A percentile compares a stretch with the other conserved stretches of the same genome.
Conservation (phyloP, 768 basidiomycete genomes). For the Tubosaeta sp. region DNA sequence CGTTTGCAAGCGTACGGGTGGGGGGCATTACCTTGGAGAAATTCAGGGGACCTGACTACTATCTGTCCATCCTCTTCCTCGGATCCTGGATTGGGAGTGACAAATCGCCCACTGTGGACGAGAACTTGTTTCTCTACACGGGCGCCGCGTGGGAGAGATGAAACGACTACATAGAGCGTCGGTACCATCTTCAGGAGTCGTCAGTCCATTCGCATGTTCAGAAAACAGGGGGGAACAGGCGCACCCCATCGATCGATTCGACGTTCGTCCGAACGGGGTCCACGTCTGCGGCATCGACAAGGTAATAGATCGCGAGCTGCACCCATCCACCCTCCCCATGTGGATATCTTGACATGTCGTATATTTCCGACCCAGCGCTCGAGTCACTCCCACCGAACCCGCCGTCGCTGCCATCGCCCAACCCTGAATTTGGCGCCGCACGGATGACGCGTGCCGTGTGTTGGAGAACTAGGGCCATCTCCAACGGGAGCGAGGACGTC, state of each 20-base stretch:
- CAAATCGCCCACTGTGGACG: conserved; percentile 60
- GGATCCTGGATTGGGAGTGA: conserved; percentile 28
- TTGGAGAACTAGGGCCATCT: conserved; percentile 74
- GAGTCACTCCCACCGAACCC: conserved; percentile 23
- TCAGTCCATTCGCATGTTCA: background rate
- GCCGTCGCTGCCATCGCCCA: conserved; percentile 24
- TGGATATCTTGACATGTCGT: conserved; percentile 23
- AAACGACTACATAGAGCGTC: conserved; percentile 58
- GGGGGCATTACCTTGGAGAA: conserved; percentile 36
- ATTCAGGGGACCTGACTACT: conserved; percentile 33
- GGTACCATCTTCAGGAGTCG: conserved; percentile 23
- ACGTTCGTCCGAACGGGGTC: conserved; percentile 40
- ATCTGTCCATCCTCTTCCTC: conserved; percentile 28
- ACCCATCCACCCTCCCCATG: conserved; percentile 42
- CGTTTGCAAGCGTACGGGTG: background rate
- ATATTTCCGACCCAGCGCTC: conserved; percentile 21
- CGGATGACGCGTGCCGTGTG: conserved; percentile 67
- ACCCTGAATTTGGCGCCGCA: conserved; percentile 49
- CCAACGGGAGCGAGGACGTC: conserved; percentile 40
- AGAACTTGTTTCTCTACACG: conserved; percentile 73
- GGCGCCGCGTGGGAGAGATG: conserved; percentile 67
- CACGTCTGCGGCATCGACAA: conserved; percentile 41
- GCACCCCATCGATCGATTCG: conserved; percentile 19
- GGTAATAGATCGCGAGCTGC: conserved; percentile 72
- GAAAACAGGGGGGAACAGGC: background rate